phyloP scores from a whole-genome alignment of 108 stramenopile genomes.

The Cyclostephanos tholiformis region DNA sequence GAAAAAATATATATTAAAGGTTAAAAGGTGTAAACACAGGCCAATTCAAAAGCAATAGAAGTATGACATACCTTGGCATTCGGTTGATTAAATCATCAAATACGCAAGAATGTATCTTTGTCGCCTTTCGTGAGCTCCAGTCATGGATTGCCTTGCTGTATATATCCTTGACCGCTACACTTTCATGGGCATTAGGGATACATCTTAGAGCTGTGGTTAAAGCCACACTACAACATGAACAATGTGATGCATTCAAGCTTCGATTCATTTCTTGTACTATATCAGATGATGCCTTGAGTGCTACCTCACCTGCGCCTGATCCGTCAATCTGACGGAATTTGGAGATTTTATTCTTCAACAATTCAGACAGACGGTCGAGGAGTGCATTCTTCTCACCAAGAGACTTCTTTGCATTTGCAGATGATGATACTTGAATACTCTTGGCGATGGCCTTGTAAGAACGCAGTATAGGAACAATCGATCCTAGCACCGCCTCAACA shows the following conservation, averaged over 20 bases:
- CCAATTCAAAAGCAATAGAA: neutral
- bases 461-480: slow-evolving; percentile 61
- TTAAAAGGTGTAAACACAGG: neutral
- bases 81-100: slow-evolving; percentile 72
- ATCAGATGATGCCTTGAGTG: slow-evolving; percentile 30
- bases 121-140: slow-evolving; percentile 74
- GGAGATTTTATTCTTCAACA: slow-evolving; percentile 69
- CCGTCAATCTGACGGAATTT: slow-evolving; percentile 52
- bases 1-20: slow-evolving; percentile 1
- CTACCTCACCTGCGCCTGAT: slow-evolving; percentile 36
- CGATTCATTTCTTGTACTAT: slow-evolving; percentile 53
- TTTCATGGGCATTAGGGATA: slow-evolving; percentile 44
- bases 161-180: slow-evolving; percentile 32
- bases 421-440: slow-evolving; percentile 35
- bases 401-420: slow-evolving; percentile 35
- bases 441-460: slow-evolving; percentile 49
- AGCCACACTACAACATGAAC: slow-evolving; percentile 61
- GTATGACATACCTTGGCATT: slow-evolving; percentile 35
- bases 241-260: slow-evolving; percentile 53
- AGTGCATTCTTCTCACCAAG: slow-evolving; percentile 61
- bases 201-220: slow-evolving; percentile 56
- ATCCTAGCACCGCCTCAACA: slow-evolving; percentile 52
- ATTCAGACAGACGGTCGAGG: slow-evolving; percentile 55
- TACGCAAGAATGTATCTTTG: slow-evolving; percentile 57
- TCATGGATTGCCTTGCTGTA: slow-evolving; percentile 56